Percentiles rank a stretch among this genome's conserved stretches.
These are phyloP conservation scores for Blastocystis sp. DNA, from an alignment of 352 stramenopile genomes.

Conservation along the genomic window DNA sequence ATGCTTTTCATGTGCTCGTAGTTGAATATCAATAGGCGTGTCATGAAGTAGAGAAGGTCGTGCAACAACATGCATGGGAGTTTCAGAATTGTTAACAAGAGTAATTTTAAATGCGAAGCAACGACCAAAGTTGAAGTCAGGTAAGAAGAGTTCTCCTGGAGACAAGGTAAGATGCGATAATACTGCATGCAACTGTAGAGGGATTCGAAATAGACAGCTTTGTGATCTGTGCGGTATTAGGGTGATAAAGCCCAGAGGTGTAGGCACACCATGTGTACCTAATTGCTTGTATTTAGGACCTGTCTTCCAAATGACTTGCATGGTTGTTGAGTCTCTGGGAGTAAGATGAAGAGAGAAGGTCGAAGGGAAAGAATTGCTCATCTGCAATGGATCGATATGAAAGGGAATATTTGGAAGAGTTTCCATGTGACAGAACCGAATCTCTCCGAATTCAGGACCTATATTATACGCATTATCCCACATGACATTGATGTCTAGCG, in stretches of 20 bases:
- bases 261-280: background rate
- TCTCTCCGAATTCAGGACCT: slow-evolving; percentile 12
- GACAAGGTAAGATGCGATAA: background rate
- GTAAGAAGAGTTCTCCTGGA: background rate
- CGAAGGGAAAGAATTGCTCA: background rate
- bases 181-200: background rate
- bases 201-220: background rate
- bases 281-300: background rate
- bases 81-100: background rate
- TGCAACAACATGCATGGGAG: background rate
- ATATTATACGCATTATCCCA: slow-evolving; percentile 47
- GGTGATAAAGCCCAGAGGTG: background rate
- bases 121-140: background rate
- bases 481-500: background rate
- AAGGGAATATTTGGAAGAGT: background rate
- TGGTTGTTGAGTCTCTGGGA: background rate
- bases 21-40: background rate
- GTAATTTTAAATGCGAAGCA: background rate
- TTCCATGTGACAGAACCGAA: background rate
- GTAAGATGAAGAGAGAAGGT: background rate
- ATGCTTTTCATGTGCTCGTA: background rate
- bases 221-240: background rate
- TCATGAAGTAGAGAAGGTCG: background rate
- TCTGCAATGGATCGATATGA: background rate
- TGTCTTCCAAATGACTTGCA: slow-evolving; percentile 12